Percentiles rank a stretch among this genome's conserved stretches.
Conservation (phyloP, 495 filamentous ascomycete species). For the Penicillium verhagenii region DNA sequence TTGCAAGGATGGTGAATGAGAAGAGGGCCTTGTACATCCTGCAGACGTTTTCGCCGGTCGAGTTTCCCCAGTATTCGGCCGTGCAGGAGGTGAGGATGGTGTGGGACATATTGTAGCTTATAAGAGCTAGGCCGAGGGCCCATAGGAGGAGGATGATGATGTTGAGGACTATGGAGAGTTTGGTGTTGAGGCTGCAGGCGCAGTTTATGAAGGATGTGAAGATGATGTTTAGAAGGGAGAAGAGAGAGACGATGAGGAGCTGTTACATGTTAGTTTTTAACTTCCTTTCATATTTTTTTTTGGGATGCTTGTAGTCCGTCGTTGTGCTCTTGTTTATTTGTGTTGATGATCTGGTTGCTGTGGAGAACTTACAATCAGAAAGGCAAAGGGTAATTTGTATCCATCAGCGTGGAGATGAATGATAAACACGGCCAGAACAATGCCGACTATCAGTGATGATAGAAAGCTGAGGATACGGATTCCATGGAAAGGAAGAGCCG, state of each 20-base stretch:
- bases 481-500: conserved; percentile 55
- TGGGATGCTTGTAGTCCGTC: not conserved
- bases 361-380: conserved; percentile 53
- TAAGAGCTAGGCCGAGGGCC: conserved; percentile 54
- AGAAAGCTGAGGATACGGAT: conserved; percentile 51
- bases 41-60: conserved; percentile 60
- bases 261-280: conserved; percentile 27
- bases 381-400: conserved; percentile 61
- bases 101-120: conserved; percentile 55
- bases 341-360: conserved; percentile 1
- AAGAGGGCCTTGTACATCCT: conserved; percentile 66
- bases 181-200: conserved; percentile 55
- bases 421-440: conserved; percentile 61
- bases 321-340: conserved; percentile 3
- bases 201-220: conserved; percentile 57
- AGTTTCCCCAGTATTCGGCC: conserved; percentile 52
- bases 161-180: conserved; percentile 55
- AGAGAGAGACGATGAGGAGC: conserved; percentile 55
- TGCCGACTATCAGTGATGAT: conserved; percentile 55
- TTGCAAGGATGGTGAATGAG: conserved; percentile 56
- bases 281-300: conserved; percentile 2
- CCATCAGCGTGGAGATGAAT: conserved; percentile 54
- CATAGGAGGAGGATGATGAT: conserved; percentile 53
- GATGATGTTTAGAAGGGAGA: conserved; percentile 53
- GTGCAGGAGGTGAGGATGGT: conserved; percentile 60